Base-by-base conservation (phyloP, 1,139 yeast species). In the Diutina catenulata region DNA sequence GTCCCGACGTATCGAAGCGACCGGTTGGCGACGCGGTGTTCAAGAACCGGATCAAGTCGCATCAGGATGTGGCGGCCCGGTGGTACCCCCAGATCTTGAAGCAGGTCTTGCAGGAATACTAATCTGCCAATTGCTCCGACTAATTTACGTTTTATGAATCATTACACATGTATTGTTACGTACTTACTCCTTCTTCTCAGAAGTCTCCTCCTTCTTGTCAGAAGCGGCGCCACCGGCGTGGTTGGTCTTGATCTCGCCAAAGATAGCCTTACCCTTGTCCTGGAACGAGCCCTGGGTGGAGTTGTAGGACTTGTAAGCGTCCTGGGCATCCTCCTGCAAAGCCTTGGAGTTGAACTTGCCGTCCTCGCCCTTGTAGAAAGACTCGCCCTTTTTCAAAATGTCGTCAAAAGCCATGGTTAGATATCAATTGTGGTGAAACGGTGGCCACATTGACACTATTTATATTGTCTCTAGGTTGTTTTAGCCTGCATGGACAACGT, bases 41-140 rank as follows among this genome's bases (percentile, higher is more conserved):
- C 47, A 59, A 76, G 32, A 79, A 79, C 53, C 60, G 86, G 41
- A 66, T 77, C 42, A 76, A 76, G 47, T 68, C 78, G 9, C 86
- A 78, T 51, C 77, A 74, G 43, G 83, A 78, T 48, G 86, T 78
- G 31, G 80, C 80, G 6, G 63, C 62, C 22, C 62, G 57, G 40
- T 77, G 80, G 80, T 78, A 78, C 47, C 80, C 83, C 2, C 68
- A 68, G 6, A 53, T 71, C 2, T 59, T 57, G 44, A 48, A 53
- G 38, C 59, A 62, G 38, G 68, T 64, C 22, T 41, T 51, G 37
- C 29, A 31, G 32, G 47, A 28, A 19, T 33, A 33, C 15, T 21
- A 10, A 31, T n/a, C 7, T 31, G 18, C 4, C n/a, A 15, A 27
- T 27, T 13, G 18, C 6, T 16, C 15, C n/a, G n/a, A n/a, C n/a